Base-by-base conservation (phyloP, 1,284 basidiomycete genomes). In the Xerocomus tenax region DNA sequence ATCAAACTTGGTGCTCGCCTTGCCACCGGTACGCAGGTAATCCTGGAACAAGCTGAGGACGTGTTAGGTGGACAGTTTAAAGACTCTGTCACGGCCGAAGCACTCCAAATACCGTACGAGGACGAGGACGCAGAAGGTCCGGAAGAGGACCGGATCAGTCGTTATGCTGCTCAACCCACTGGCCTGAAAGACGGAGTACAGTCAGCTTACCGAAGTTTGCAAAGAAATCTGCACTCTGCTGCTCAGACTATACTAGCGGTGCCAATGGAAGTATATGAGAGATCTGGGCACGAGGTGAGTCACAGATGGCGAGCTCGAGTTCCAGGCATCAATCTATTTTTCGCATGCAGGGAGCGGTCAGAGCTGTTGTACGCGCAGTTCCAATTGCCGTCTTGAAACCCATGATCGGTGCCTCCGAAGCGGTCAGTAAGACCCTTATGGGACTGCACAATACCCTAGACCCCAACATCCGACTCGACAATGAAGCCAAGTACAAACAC, bases 201-300 rank as follows among this genome's bases (percentile, higher is more conserved):
- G 54, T 84, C 83, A 1, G 95, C 94, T 15, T 96, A 97, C 68
- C 79, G 75, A 61, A 92, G 89, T 58, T 67, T 98, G 58, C 81
- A 79, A 51, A 81, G 72, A 59, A 96, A 96, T 67, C 67, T 98
- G 50, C 89, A 86, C 57, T 88, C 87, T 28, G 95, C 95, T 3
- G 96, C 95, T 12, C 95, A 98, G 71, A 98, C 96, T 0, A 98
- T 98, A 56, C 77, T 98, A 26, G 95, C 96, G 0, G 91, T 98
- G 1, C 95, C 95, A 0, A 98, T 98, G 93, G 96, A 98, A 67
- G 92, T 97, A 15, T 97, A 98, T 61, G 95, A 98, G 67, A 76
- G 87, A 52, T 87, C 88, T 12, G 87, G 87, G 15, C 87, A 84
- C 47, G 87, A 93, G 76, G 92, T 88, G 59, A 65, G 77, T 50